A percentile compares a stretch with the other conserved stretches of the same genome.
Evolutionary conservation across 1,284 basidiomycete genomes (phyloP).

Genomic region (Ustilago nuda): DNA sequence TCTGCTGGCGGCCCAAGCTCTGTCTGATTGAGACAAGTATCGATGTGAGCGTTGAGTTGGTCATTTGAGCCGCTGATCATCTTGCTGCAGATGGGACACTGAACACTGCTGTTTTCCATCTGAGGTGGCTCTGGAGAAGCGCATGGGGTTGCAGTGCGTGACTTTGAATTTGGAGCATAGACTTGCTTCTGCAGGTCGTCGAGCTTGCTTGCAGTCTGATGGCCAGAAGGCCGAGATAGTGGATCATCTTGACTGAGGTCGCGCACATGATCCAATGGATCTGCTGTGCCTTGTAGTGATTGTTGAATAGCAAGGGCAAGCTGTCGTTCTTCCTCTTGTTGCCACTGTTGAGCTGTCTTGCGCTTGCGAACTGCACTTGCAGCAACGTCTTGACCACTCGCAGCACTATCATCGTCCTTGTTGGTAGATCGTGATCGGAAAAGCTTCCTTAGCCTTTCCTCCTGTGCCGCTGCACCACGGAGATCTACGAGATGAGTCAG

Average conservation of each 20-base stretch:
- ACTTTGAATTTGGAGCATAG: not conserved
- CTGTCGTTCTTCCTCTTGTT: constrained; percentile 48
- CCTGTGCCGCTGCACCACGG: constrained; percentile 41
- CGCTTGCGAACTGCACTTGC: not conserved
- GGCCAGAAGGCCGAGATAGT: not conserved
- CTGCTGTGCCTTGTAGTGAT: constrained; percentile 29
- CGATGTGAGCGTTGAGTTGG: constrained; percentile 53
- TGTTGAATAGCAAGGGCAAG: constrained; percentile 47
- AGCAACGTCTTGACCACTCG: not conserved
- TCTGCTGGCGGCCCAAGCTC: not conserved
- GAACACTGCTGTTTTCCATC: not conserved
- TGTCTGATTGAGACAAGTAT: constrained; percentile 39
- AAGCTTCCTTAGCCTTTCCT: constrained; percentile 40
- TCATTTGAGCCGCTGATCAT: constrained; percentile 35
- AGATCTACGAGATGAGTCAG: constrained; percentile 56
- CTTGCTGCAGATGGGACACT: constrained; percentile 43
- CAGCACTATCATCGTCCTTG: not conserved
- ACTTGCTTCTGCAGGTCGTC: not conserved
- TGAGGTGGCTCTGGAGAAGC: not conserved
- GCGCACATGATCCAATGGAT: constrained; percentile 28
- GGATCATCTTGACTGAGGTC: constrained; percentile 41
- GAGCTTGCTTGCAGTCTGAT: not conserved
- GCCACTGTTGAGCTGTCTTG: constrained; percentile 30
- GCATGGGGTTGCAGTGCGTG: not conserved
- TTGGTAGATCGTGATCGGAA: constrained; percentile 15